Percentiles rank a stretch among this genome's conserved stretches.
These are phyloP conservation scores for Mrakia gelida DNA, from an alignment of 768 basidiomycete species.

Conservation along the genomic window DNA sequence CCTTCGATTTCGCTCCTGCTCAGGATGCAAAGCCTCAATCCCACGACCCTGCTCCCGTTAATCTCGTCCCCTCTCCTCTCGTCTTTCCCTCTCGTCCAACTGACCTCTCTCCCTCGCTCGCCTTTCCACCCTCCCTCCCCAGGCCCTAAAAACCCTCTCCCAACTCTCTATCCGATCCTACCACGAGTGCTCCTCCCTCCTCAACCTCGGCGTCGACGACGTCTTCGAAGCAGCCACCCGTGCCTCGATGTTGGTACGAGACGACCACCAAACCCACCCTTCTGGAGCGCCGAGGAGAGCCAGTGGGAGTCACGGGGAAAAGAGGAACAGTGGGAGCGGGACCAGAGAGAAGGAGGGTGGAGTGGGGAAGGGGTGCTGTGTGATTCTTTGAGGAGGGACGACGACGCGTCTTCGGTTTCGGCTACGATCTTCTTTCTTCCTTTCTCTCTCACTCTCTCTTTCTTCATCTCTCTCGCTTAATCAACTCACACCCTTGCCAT, in stretches of 20 bases:
- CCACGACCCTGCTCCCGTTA: background rate
- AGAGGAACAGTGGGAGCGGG: background rate
- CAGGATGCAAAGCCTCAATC: background rate
- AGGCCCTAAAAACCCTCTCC: constrained; percentile 22
- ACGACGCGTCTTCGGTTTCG: no score
- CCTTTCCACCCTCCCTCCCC: background rate
- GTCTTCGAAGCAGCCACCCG: constrained; percentile 96
- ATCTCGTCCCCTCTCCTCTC: background rate
- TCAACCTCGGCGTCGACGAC: constrained; percentile 72
- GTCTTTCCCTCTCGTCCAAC: background rate
- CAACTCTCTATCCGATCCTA: constrained; percentile 28
- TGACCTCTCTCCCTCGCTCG: background rate
- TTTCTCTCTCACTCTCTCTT: no score
- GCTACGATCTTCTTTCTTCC: no score
- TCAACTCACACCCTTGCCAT: no score
- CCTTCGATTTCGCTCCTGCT: background rate
- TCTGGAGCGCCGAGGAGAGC: background rate
- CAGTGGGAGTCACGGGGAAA: background rate
- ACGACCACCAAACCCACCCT: constrained; percentile 46
- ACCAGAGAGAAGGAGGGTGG: constrained; percentile 17
- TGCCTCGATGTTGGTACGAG: constrained; percentile 92
- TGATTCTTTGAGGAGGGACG: constrained; percentile 15
- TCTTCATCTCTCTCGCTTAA: no score
- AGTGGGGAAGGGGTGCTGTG: constrained; percentile 18
- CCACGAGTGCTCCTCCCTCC: constrained; percentile 79